Evolutionary conservation across 192 early-diverging fungal species (phyloP).

Genomic region (Linnemannia schmuckeri): DNA sequence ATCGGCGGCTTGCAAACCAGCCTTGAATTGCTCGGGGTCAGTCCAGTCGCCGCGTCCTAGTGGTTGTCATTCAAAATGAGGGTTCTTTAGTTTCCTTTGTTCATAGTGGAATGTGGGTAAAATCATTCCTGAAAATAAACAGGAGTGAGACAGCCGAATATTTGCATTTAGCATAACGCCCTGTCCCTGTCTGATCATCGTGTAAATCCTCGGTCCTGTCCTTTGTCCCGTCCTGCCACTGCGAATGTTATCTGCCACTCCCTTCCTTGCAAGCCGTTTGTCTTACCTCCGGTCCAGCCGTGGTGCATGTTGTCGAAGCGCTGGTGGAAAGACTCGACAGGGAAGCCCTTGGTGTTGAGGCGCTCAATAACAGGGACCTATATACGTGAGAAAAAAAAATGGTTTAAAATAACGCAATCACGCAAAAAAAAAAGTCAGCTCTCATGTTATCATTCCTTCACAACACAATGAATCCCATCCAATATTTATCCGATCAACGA

Average conservation of each 20-base stretch:
- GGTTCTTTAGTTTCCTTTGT: not conserved
- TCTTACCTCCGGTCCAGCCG: slow-evolving; percentile 51
- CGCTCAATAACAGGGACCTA: slow-evolving; percentile 25
- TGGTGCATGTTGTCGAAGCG: slow-evolving; percentile 47
- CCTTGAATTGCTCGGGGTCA: slow-evolving; percentile 11
- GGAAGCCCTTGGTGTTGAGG: slow-evolving; percentile 27
- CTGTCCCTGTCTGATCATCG: too few relatives aligned
- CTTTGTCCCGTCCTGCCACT: not conserved
- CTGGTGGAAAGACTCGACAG: slow-evolving; percentile 29
- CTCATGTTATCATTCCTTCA: not conserved
- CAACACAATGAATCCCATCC: not conserved
- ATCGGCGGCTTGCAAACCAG: slow-evolving; percentile 36
- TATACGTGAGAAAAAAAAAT: not conserved
- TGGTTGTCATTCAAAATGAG: not conserved
- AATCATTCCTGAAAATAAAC: not conserved
- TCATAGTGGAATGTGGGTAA: not conserved
- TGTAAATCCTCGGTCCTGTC: not conserved
- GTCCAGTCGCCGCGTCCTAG: slow-evolving; percentile 43
- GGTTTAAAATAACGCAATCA: not conserved
- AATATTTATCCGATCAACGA: not conserved
- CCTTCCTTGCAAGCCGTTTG: not conserved
- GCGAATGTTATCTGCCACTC: not conserved
- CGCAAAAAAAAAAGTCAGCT: not conserved
- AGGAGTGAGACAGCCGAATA: not conserved
- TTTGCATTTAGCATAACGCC: not conserved